These are phyloP conservation scores for Meyerozyma sp. DNA, from an alignment of 1,139 yeast genomes.

Conservation along the genomic window DNA sequence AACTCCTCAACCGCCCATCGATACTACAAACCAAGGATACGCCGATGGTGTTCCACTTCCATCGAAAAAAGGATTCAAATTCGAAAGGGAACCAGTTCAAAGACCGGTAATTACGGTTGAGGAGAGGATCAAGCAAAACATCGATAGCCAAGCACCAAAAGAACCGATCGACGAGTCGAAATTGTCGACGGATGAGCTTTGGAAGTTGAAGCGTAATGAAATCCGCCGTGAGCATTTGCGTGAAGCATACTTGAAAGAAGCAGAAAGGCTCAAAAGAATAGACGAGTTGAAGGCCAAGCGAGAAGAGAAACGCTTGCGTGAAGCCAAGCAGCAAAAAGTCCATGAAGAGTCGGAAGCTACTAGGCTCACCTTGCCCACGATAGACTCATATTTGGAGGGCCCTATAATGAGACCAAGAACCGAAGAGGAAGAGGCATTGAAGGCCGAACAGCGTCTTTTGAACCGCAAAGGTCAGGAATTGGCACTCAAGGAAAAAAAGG, in stretches of 20 bases:
- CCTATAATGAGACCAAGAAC: slow-evolving; percentile 73
- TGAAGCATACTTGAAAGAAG: slow-evolving; percentile 48
- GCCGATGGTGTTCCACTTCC: slow-evolving; percentile 76
- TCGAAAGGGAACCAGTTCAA: slow-evolving; percentile 37
- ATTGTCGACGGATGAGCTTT: slow-evolving; percentile 45
- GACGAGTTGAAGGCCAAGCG: slow-evolving; percentile 20
- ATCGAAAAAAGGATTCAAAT: slow-evolving; percentile 43
- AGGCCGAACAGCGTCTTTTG: slow-evolving; percentile 23
- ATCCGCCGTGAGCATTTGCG: slow-evolving; percentile 69
- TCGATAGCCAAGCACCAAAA: slow-evolving; percentile 37
- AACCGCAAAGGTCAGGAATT: slow-evolving; percentile 33
- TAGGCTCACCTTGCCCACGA: slow-evolving; percentile 71
- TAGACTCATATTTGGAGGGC: slow-evolving; percentile 61
- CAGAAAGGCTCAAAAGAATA: slow-evolving; percentile 24
- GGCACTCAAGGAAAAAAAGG: slow-evolving; percentile 35
- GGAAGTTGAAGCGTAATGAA: slow-evolving; percentile 54
- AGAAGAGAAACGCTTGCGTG: slow-evolving; percentile 22
- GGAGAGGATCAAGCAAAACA: slow-evolving; percentile 49
- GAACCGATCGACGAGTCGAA: slow-evolving; percentile 23
- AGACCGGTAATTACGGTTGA: slow-evolving; percentile 55
- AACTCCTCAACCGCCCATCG: slow-evolving; percentile 41
- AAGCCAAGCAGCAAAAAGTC: slow-evolving; percentile 18
- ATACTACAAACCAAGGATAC: slow-evolving; percentile 56
- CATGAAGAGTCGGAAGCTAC: slow-evolving; percentile 48
- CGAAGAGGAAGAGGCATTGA: slow-evolving; percentile 51